Evolutionary conservation across 495 filamentous ascomycete species (phyloP).

Genomic region (Penicillium coffeae): DNA sequence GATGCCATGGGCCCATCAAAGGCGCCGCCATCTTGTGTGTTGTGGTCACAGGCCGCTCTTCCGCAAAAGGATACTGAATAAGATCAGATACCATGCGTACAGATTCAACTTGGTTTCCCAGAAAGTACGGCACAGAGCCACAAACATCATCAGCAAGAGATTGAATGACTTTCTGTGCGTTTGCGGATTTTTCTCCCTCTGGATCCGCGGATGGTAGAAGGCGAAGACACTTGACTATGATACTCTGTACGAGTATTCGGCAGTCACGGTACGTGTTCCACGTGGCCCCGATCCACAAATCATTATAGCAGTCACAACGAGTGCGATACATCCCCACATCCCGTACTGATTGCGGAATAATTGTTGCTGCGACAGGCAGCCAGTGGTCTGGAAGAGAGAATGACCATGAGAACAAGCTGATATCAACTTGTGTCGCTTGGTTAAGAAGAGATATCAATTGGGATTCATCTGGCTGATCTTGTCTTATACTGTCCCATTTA

Average conservation of each 20-base stretch:
- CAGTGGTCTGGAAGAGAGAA: conserved; percentile 27
- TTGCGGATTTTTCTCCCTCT: conserved; percentile 2
- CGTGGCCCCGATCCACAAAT: conserved; percentile 56
- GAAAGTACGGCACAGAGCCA: conserved; percentile 37
- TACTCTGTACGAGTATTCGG: conserved; percentile 51
- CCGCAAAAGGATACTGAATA: conserved; percentile 35
- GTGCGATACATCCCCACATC: conserved; percentile 42
- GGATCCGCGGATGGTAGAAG: conserved; percentile 11
- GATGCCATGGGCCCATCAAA: conserved; percentile 37
- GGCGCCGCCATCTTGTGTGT: conserved; percentile 30
- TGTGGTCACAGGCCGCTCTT: conserved; percentile 21
- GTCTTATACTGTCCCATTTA: conserved; percentile 18
- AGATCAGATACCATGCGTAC: conserved; percentile 26
- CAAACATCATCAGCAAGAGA: conserved; percentile 38
- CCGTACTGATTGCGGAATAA: conserved; percentile 32
- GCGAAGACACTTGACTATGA: conserved; percentile 38
- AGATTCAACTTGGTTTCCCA: conserved; percentile 35
- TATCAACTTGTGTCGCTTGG: conserved; percentile 26
- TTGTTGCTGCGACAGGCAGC: conserved; percentile 25
- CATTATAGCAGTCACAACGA: conserved; percentile 55
- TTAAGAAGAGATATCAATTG: conserved; percentile 17
- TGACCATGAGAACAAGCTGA: conserved; percentile 26
- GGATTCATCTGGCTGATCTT: conserved; percentile 1
- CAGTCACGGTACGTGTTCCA: conserved; percentile 65
- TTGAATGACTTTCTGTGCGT: conserved; percentile 16